Percentiles rank a stretch among this genome's conserved stretches.
Conservation (phyloP, 192 early-diverging fungal species). For the Spizellomyces punctatus region DNA sequence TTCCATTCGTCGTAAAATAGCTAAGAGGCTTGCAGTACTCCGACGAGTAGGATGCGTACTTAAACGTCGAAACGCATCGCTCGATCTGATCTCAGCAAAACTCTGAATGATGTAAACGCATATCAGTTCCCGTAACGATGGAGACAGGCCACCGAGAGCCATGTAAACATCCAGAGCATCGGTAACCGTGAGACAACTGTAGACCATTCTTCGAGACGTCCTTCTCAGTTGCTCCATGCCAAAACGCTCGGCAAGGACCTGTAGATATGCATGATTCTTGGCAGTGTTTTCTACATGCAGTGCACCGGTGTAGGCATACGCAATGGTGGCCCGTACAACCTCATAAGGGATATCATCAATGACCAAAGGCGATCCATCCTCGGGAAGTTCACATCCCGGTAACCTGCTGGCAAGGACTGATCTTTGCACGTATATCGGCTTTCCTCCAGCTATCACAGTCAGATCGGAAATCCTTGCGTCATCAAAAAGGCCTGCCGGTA, state of each 20-base stretch:
- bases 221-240: not conserved
- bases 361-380: not conserved
- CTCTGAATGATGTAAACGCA: no score
- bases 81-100: no score
- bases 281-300: not conserved
- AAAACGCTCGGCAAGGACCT: slow-evolving; percentile 25
- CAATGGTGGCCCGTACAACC: slow-evolving; percentile 14
- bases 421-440: slow-evolving; percentile 26
- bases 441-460: not conserved
- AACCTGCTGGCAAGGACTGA: slow-evolving; percentile 16
- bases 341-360: slow-evolving; percentile 19
- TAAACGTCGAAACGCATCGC: no score
- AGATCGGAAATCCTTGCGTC: slow-evolving; percentile 31
- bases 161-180: no score
- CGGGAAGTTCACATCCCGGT: slow-evolving; percentile 13
- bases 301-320: slow-evolving; percentile 24
- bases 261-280: not conserved
- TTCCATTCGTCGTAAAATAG: no score
- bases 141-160: no score
- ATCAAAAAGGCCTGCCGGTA: slow-evolving; percentile 22
- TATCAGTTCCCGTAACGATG: no score
- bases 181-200: not conserved
- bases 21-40: no score
- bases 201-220: not conserved
- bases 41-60: no score